Evolutionary conservation across 2,329 filamentous ascomycete species (phyloP), one percentile per base, ranked within the genome.

Genomic region (Aspergillus japonicus): DNA sequence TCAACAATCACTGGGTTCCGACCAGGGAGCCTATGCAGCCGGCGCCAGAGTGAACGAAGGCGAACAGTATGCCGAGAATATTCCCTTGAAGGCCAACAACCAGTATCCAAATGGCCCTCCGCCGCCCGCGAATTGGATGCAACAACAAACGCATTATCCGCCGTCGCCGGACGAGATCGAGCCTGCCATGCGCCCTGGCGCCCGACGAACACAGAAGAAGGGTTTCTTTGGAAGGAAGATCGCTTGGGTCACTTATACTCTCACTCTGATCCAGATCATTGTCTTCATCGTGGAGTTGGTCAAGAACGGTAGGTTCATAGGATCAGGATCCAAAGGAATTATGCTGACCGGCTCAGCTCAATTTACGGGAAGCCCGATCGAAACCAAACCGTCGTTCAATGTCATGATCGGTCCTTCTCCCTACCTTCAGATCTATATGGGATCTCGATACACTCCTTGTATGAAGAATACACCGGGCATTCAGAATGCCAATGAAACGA

Each of bases 351-450:
- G 29, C 19, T 31, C 64, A 92, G 90, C 83, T 55, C 83, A 89
- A 66, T 79, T 93, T 31, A 97, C 94, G 1, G 90, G 90, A 56
- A 89, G 89, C 0, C 85, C 79, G 4, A 81, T 82, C 57, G 77
- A 81, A 79, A 93, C 87, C 55, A 85, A 94, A 58, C 95, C 95
- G 1, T 84, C 83, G 16, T 96, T 99, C 80, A 99, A 98, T 78
- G 90, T 91, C 60, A 96, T 99, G 92, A 96, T 99, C 71, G 95
- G 95, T 0, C 95, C 95, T 1, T 96, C 93, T 5, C 85, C 88
- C 1, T 91, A 92, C 67, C 87, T 98, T 24, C 86, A 96, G 69
- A 96, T 98, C 80, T 96, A 96, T 76, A 96, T 99, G 91, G 95
- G 95, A 60, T 91, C 93, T 47, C 88, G 95, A 62, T 99, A 91